A percentile compares a stretch with the other conserved stretches of the same genome.
Evolutionary conservation across 768 basidiomycete species (phyloP).

Genomic region (Myochromella boudieri): DNA sequence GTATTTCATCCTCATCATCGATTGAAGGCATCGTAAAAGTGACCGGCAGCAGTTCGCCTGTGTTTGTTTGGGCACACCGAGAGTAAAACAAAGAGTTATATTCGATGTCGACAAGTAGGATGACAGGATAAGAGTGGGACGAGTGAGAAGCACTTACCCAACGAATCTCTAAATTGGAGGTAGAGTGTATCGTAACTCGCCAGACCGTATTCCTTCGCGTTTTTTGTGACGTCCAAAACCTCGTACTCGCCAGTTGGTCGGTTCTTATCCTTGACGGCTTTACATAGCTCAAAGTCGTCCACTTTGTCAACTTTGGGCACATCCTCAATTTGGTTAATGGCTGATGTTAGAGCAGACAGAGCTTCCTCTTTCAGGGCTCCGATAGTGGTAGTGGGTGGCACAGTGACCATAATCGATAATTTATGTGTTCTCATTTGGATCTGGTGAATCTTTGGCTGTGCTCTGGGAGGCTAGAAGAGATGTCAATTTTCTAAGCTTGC

Average conservation of each 20-base stretch:
- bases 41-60: conserved; percentile 63
- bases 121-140: conserved; percentile 9
- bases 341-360: conserved; percentile 56
- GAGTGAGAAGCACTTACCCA: conserved; percentile 45
- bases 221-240: conserved; percentile 41
- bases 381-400: conserved; percentile 53
- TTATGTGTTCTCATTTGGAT: conserved; percentile 75
- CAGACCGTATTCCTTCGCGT: conserved; percentile 49
- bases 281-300: conserved; percentile 62
- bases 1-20: conserved; percentile 66
- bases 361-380: conserved; percentile 62
- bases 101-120: conserved; percentile 12
- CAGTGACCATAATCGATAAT: conserved; percentile 61
- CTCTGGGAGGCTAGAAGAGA: conserved; percentile 42
- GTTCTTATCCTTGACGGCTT: conserved; percentile 50
- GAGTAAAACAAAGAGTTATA: conserved; percentile 17
- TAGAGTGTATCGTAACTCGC: conserved; percentile 68
- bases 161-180: conserved; percentile 61
- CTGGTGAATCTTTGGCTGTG: conserved; percentile 63
- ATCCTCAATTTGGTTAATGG: conserved; percentile 35
- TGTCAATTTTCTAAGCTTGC: not conserved
- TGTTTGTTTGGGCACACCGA: conserved; percentile 10
- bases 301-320: conserved; percentile 28
- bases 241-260: conserved; percentile 53
- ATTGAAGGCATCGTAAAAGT: conserved; percentile 57